Evolutionary conservation across 2,329 filamentous ascomycete genomes (phyloP).

Genomic region (Ascochyta fabae): DNA sequence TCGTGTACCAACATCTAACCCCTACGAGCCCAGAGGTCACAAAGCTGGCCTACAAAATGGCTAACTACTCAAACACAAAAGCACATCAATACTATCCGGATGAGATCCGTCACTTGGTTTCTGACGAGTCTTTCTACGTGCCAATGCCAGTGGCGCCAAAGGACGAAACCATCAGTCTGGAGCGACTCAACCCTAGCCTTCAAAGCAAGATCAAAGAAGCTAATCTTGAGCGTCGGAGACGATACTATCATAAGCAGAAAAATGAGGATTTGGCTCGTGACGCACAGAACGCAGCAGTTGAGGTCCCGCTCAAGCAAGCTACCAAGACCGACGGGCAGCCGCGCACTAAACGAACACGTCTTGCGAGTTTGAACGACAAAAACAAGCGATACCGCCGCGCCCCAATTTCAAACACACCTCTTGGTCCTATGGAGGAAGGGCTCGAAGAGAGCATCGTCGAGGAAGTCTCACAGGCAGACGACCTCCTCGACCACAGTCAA

Average conservation of each 20-base stretch:
- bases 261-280: conserved; percentile 28
- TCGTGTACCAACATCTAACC: conserved; percentile 56
- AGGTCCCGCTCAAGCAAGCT: conserved; percentile 20
- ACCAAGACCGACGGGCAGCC: conserved; percentile 8
- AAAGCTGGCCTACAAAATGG: conserved; percentile 58
- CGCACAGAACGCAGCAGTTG: conserved; percentile 29
- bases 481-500: background rate
- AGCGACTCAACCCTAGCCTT: conserved; percentile 28
- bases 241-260: conserved; percentile 25
- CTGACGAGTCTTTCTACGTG: conserved; percentile 27
- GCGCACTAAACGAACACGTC: conserved; percentile 27
- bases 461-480: conserved; percentile 1
- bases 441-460: conserved; percentile 11
- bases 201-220: conserved; percentile 30
- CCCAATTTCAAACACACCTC: conserved; percentile 9
- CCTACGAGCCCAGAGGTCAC: conserved; percentile 55
- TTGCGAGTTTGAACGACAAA: conserved; percentile 39
- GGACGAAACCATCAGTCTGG: conserved; percentile 37
- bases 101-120: conserved; percentile 36
- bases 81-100: conserved; percentile 43
- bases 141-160: conserved; percentile 31
- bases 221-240: conserved; percentile 19
- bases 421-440: conserved; percentile 17
- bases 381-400: conserved; percentile 28
- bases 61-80: conserved; percentile 47